Evolutionary conservation across 345 rosid species (phyloP).

Genomic region (Carallia brachiata): DNA sequence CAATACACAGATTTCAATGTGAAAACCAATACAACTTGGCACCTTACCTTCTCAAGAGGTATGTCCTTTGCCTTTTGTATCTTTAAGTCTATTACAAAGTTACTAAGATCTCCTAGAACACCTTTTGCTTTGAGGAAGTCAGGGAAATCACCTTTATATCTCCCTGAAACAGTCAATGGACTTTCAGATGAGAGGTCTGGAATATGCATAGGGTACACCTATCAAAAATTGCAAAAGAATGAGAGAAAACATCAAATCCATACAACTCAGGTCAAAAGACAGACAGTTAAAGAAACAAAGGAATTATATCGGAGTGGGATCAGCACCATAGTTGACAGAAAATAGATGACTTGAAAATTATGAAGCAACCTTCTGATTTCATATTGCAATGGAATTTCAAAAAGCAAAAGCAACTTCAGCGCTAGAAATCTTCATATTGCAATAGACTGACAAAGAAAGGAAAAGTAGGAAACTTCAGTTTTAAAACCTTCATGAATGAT

Average conservation of each 20-base stretch:
- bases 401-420: neutral
- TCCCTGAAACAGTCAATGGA: conserved; percentile 57
- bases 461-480: no score
- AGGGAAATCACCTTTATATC: conserved; percentile 66
- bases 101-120: conserved; percentile 53
- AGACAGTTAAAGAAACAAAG: neutral
- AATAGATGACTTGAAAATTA: neutral
- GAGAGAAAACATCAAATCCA: neutral
- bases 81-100: conserved; percentile 48
- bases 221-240: conserved; percentile 18
- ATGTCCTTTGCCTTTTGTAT: conserved; percentile 49
- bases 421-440: no score
- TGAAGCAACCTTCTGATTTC: neutral
- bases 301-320: conserved; percentile 1
- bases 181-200: conserved; percentile 66
- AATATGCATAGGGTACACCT: conserved; percentile 57
- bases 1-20: neutral
- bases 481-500: no score
- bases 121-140: conserved; percentile 51
- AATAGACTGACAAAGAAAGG: no score
- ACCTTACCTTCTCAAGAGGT: conserved; percentile 58
- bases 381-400: neutral
- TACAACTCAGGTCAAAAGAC: neutral
- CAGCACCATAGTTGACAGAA: neutral
- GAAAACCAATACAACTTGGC: neutral